Conservation (phyloP, 2,329 filamentous ascomycete genomes). For the Calonectria pseudoturangicola region DNA sequence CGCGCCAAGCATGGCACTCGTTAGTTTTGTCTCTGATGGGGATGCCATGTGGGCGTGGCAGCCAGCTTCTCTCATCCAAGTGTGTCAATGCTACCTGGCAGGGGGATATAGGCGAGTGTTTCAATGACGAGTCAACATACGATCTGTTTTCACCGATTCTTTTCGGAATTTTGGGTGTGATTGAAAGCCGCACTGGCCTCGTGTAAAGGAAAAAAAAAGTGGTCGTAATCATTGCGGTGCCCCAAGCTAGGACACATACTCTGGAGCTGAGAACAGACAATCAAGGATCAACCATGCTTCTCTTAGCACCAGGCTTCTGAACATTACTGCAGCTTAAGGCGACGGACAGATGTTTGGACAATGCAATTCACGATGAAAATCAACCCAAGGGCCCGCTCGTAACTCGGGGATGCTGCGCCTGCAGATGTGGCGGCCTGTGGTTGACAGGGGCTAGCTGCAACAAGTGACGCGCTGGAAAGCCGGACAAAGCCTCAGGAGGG, state of each 20-base stretch:
- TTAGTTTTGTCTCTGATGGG: conserved; percentile 50
- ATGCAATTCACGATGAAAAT: conserved; percentile 12
- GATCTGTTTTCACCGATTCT: conserved; percentile 15
- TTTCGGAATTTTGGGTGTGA: conserved; percentile 3
- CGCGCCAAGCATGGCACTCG: conserved; percentile 30
- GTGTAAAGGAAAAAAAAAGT: background rate
- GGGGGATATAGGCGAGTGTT: conserved; percentile 1
- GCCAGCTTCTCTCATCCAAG: background rate
- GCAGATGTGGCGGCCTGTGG: conserved; percentile 25
- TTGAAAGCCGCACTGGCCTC: conserved; percentile 18
- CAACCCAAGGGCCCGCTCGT: conserved; percentile 21
- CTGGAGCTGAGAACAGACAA: conserved; percentile 18
- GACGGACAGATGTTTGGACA: conserved; percentile 3
- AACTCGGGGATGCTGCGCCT: conserved; percentile 12
- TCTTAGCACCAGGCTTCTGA: conserved; percentile 20
- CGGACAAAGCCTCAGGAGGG: background rate
- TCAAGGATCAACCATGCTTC: conserved; percentile 36
- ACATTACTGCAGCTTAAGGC: conserved; percentile 5
- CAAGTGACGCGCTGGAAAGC: conserved; percentile 20
- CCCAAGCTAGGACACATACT: conserved; percentile 15
- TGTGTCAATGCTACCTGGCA: background rate
- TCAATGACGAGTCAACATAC: conserved; percentile 16
- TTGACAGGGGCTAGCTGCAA: conserved; percentile 21
- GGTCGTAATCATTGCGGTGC: conserved; percentile 2
- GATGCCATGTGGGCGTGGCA: conserved; percentile 30